Base-by-base conservation (phyloP, 176 grass and related monocot species). In the Cymbopogon citratus region DNA sequence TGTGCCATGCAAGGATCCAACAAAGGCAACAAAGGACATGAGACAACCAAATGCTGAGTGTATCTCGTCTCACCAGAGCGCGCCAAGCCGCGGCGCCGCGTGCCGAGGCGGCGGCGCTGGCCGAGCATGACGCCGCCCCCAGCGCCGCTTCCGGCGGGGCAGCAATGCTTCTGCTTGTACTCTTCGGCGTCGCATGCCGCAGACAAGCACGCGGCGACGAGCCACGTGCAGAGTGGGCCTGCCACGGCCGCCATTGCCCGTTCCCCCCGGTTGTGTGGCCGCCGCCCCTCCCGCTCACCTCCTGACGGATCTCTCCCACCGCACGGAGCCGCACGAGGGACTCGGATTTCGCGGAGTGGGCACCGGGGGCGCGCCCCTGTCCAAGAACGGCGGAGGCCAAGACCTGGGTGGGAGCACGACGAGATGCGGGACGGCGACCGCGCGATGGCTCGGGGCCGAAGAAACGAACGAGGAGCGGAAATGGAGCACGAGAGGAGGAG, bases 161-260 rank as follows among this genome's bases (percentile, higher is more conserved):
- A 81, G 79, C 81, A 73, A 69, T 80, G 80, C 65, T 71, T 57
- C 74, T 70, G 54, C 45, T 78, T 79, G 54, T 84, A 38, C 12
- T 72, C 80, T 2, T 85, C 73, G 34, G 74, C 69, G 56, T 74
- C 84, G 70, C 74, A 91, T n/a, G 85, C 86, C 69, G 90, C 81
- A 5, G 91, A 85, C 70, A 87, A 85, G 81, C 88, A 87, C 45
- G 88, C 84, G 54, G 94, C 81, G 35, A 97, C 94, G 31, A 93
- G 84, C 91, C 94, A 97, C 67, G 88, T 82, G 88, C 86, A 93
- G 27, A 97, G 86, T 24, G 91, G 91, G 69, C 86, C 81, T 84
- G 86, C 86, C 41, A 87, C 81, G 79, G 90, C 85, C 87, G 91
- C 84, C 85, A 90, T 90, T 86, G 84, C 49, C 69, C 75, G 18